Evolutionary conservation across 495 filamentous ascomycete genomes (phyloP).

Genomic region (Trichocladium antarcticum): DNA sequence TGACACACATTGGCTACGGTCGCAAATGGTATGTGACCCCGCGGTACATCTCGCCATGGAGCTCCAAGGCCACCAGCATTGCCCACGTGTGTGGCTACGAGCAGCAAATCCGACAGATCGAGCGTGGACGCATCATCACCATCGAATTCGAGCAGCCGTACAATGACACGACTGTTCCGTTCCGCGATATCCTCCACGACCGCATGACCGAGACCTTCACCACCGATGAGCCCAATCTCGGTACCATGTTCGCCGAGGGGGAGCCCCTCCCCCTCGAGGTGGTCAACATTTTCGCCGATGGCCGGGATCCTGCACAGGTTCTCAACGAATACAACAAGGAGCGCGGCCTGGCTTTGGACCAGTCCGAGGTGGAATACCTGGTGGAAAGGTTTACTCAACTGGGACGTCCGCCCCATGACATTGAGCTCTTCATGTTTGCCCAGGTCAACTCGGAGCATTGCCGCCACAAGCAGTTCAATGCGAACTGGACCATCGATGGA

Average conservation of each 20-base stretch:
- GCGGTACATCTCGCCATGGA: slow-evolving; percentile 93
- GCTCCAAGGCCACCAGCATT: slow-evolving; percentile 88
- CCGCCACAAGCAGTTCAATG: slow-evolving; percentile 81
- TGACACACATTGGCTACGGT: slow-evolving; percentile 24
- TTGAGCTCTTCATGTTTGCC: slow-evolving; percentile 98
- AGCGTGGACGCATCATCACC: slow-evolving; percentile 67
- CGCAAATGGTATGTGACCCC: slow-evolving; percentile 57
- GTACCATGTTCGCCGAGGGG: slow-evolving; percentile 68
- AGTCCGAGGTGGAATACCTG: slow-evolving; percentile 86
- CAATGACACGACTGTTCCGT: slow-evolving; percentile 41
- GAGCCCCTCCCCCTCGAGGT: slow-evolving; percentile 57
- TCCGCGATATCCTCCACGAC: slow-evolving; percentile 68
- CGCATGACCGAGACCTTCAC: slow-evolving; percentile 84
- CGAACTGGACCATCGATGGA: slow-evolving; percentile 94
- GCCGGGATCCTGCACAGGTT: slow-evolving; percentile 51
- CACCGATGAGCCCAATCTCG: slow-evolving; percentile 51
- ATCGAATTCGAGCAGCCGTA: slow-evolving; percentile 47
- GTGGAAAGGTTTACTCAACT: slow-evolving; percentile 69
- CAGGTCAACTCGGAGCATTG: slow-evolving; percentile 86
- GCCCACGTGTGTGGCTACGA: slow-evolving; percentile 80
- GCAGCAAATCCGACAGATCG: slow-evolving; percentile 64
- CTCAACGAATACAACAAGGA: slow-evolving; percentile 72
- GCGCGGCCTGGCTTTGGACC: slow-evolving; percentile 75
- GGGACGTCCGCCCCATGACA: slow-evolving; percentile 68
- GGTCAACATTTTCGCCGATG: slow-evolving; percentile 55